Evolutionary conservation across 2,329 filamentous ascomycete species (phyloP).

Genomic region (Berkeleyomyces rouxiae): DNA sequence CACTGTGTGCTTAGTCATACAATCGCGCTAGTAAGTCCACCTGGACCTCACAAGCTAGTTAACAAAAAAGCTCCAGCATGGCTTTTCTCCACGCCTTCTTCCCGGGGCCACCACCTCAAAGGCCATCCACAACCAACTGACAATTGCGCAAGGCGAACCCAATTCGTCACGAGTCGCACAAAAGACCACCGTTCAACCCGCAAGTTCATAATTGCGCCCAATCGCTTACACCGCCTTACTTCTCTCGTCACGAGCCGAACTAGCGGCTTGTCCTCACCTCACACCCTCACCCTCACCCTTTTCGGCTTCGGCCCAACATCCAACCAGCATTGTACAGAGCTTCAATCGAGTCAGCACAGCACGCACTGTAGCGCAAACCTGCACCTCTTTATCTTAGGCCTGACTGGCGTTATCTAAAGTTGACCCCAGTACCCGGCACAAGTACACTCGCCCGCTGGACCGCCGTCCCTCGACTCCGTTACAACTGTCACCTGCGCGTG

Average conservation of each 20-base stretch:
- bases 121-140: too few relatives aligned
- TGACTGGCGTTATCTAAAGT: neutral
- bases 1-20: neutral
- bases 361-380: neutral
- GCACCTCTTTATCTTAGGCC: neutral
- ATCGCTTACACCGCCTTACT: neutral
- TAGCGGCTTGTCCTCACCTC: neutral
- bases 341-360: neutral
- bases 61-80: neutral
- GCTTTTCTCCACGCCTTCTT: neutral
- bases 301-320: neutral
- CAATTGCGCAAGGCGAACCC: neutral
- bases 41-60: neutral
- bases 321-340: neutral
- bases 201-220: neutral
- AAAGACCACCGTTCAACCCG: neutral
- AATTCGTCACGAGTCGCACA: neutral
- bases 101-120: too few relatives aligned
- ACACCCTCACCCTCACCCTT: neutral
- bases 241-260: neutral
- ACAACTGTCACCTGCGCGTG: neutral
- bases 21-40: neutral
- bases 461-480: neutral
- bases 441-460: neutral
- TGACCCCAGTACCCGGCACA: neutral